A percentile compares a stretch with the other conserved stretches of the same genome.
These are phyloP conservation scores for Phytophthora kernoviae DNA, from an alignment of 352 stramenopile genomes.

Conservation along the genomic window DNA sequence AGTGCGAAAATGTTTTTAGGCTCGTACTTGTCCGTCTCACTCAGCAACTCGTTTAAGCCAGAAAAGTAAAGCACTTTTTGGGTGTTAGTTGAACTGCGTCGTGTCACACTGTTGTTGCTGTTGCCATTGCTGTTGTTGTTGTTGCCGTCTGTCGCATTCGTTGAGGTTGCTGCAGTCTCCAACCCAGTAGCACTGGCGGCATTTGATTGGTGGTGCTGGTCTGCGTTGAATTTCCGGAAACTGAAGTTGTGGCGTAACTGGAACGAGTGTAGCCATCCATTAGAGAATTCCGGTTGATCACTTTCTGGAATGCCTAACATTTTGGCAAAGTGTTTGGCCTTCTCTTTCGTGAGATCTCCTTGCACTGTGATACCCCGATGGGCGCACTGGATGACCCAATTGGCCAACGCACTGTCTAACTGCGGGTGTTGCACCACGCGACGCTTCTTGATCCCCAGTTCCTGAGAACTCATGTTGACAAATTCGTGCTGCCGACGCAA, in stretches of 20 bases:
- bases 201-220: conserved; percentile 40
- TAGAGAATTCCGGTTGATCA: conserved; percentile 82
- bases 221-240: conserved; percentile 82
- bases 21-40: conserved; percentile 79
- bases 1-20: conserved; percentile 77
- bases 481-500: conserved; percentile 83
- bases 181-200: not conserved
- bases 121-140: not conserved
- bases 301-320: conserved; percentile 80
- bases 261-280: conserved; percentile 82
- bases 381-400: conserved; percentile 88
- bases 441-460: conserved; percentile 84
- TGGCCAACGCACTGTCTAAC: conserved; percentile 79
- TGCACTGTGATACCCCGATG: conserved; percentile 80
- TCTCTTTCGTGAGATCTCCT: conserved; percentile 86
- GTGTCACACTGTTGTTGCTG: not conserved
- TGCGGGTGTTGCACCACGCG: conserved; percentile 82
- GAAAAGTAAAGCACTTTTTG: conserved; percentile 62
- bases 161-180: not conserved
- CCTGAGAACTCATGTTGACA: conserved; percentile 82
- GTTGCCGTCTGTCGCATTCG: not conserved
- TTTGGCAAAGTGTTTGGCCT: conserved; percentile 83
- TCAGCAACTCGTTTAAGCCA: conserved; percentile 60
- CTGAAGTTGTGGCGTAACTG: conserved; percentile 86
- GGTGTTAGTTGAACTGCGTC: not conserved